Conservation (phyloP, 805 yeast species). For the Yamadazyma sp. region DNA sequence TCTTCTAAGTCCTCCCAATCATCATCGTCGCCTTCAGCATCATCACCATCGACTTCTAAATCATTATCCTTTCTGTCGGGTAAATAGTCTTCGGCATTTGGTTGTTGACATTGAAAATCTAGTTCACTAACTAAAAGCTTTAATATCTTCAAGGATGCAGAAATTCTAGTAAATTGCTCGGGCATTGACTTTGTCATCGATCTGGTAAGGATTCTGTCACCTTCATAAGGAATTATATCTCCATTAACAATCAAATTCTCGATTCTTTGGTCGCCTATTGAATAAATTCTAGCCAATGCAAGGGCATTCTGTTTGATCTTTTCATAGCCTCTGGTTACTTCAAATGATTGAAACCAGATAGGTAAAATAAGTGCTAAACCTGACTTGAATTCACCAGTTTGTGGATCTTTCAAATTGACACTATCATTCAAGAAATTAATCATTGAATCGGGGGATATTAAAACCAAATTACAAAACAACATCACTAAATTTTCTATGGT, state of each 20-base stretch:
- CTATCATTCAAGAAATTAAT: constrained; percentile 53
- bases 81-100: constrained; percentile 38
- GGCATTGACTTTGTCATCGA: constrained; percentile 74
- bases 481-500: constrained; percentile 75
- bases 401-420: constrained; percentile 23
- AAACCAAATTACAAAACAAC: constrained; percentile 71
- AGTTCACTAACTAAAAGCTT: constrained; percentile 70
- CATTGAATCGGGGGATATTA: constrained; percentile 59
- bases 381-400: constrained; percentile 18
- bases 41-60: constrained; percentile 31
- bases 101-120: constrained; percentile 56
- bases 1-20: constrained; percentile 82
- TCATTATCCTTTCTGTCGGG: constrained; percentile 48
- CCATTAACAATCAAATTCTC: constrained; percentile 64
- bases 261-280: constrained; percentile 54
- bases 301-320: constrained; percentile 63
- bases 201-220: constrained; percentile 75
- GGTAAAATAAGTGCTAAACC: constrained; percentile 61
- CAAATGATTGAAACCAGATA: constrained; percentile 83
- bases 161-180: constrained; percentile 57
- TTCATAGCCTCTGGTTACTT: constrained; percentile 73
- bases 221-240: constrained; percentile 61
- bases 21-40: constrained; percentile 43
- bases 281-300: constrained; percentile 68
- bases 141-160: constrained; percentile 70